Conservation (phyloP, 2,329 filamentous ascomycete species). For the Fusarium luffae region DNA sequence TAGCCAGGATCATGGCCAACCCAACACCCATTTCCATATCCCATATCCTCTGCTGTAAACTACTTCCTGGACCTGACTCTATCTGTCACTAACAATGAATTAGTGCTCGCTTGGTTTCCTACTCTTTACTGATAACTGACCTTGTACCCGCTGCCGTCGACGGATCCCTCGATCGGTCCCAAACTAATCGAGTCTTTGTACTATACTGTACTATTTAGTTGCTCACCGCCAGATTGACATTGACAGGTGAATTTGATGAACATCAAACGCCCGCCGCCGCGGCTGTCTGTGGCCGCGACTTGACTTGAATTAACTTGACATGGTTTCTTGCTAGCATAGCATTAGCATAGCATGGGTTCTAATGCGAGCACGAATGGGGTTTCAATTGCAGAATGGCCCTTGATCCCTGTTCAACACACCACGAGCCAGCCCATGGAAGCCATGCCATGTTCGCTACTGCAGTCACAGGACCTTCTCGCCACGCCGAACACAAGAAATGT, state of each 20-base stretch:
- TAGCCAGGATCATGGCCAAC: constrained; percentile 36
- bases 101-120: constrained; percentile 28
- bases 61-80: constrained; percentile 26
- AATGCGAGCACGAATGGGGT: constrained; percentile 45
- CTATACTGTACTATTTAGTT: not conserved
- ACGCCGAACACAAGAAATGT: constrained; percentile 42
- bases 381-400: constrained; percentile 41
- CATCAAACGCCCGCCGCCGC: constrained; percentile 40
- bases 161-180: constrained; percentile 34
- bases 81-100: constrained; percentile 12
- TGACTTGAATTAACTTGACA: constrained; percentile 10
- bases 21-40: constrained; percentile 34
- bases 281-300: constrained; percentile 23
- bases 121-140: constrained; percentile 13
- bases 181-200: constrained; percentile 32
- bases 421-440: constrained; percentile 37
- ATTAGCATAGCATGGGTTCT: constrained; percentile 14
- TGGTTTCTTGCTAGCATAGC: constrained; percentile 26
- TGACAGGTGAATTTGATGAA: constrained; percentile 30
- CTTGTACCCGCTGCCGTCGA: constrained; percentile 31
- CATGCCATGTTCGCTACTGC: constrained; percentile 30
- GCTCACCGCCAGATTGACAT: constrained; percentile 45
- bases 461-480: constrained; percentile 47
- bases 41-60: constrained; percentile 10
- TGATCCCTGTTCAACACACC: constrained; percentile 47